A percentile compares a stretch with the other conserved stretches of the same genome.
phyloP scores from a whole-genome alignment of 1,284 basidiomycete genomes.

The Pseudozyma thailandica region DNA sequence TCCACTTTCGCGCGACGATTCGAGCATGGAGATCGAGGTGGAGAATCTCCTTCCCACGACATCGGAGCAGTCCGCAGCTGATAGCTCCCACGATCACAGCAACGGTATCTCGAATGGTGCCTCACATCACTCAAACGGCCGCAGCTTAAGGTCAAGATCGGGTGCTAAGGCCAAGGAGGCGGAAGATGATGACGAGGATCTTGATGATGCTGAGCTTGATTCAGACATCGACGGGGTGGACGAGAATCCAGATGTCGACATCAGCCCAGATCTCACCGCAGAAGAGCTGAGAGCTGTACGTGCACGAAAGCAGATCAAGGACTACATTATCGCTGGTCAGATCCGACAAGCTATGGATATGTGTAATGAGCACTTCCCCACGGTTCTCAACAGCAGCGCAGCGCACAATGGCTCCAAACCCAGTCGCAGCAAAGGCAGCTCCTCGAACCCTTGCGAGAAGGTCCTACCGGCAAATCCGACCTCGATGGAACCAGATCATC shows the following conservation, averaged over 20 bases:
- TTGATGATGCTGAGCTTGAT: slow-evolving; percentile 24
- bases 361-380: slow-evolving; percentile 71
- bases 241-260: slow-evolving; percentile 24
- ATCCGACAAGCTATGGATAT: slow-evolving; percentile 77
- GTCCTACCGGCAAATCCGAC: slow-evolving; percentile 55
- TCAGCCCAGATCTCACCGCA: slow-evolving; percentile 40
- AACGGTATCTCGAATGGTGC: slow-evolving; percentile 28
- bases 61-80: slow-evolving; percentile 16
- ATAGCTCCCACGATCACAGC: slow-evolving; percentile 10
- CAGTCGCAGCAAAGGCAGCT: slow-evolving; percentile 8
- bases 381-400: slow-evolving; percentile 49
- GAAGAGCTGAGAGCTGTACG: slow-evolving; percentile 33
- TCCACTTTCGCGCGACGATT: slow-evolving; percentile 55
- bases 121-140: slow-evolving; percentile 16
- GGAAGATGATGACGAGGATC: slow-evolving; percentile 18
- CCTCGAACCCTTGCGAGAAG: slow-evolving; percentile 28
- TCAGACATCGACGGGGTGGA: slow-evolving; percentile 23
- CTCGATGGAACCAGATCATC: slow-evolving; percentile 75
- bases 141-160: not conserved
- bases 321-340: slow-evolving; percentile 76
- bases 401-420: slow-evolving; percentile 8
- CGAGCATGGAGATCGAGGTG: slow-evolving; percentile 58
- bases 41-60: slow-evolving; percentile 50
- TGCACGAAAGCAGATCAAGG: slow-evolving; percentile 71
- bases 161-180: not conserved